A percentile compares a stretch with the other conserved stretches of the same genome.
These are phyloP conservation scores for Ananas comosus DNA, from an alignment of 176 grass and related monocot genomes.

Conservation along the genomic window DNA sequence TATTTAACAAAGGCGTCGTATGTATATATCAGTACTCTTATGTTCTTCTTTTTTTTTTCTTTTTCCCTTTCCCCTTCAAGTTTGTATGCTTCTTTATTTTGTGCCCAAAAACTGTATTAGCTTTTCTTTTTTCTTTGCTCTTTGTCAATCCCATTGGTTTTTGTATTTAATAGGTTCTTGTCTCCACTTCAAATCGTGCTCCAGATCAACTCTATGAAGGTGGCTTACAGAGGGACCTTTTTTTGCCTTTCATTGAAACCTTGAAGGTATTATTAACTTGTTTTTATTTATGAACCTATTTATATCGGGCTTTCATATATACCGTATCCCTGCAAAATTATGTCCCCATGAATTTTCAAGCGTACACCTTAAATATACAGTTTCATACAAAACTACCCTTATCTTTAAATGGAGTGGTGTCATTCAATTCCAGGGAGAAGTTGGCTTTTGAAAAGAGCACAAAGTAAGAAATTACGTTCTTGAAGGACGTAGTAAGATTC, in stretches of 20 bases:
- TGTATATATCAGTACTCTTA: slow-evolving; percentile 20
- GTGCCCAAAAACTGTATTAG: slow-evolving; percentile 1
- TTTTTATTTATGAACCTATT: slow-evolving; percentile 11
- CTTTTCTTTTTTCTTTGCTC: slow-evolving; percentile 20
- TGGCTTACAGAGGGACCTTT: slow-evolving; percentile 47
- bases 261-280: slow-evolving; percentile 62
- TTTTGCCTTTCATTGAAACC: slow-evolving; percentile 73
- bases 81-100: slow-evolving; percentile 2
- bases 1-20: slow-evolving; percentile 90
- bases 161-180: slow-evolving; percentile 51
- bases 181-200: slow-evolving; percentile 88
- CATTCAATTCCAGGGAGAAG: too few species aligned
- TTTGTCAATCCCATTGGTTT: neutral
- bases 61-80: slow-evolving; percentile 12
- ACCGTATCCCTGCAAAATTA: neutral
- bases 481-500: too few species aligned
- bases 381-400: too few species aligned
- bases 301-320: slow-evolving; percentile 6
- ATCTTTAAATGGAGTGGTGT: too few species aligned
- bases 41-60: slow-evolving; percentile 16
- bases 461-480: too few species aligned
- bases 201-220: slow-evolving; percentile 48
- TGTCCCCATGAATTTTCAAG: neutral
- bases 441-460: too few species aligned
- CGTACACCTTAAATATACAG: too few species aligned